These are phyloP conservation scores for Hygrocybe punicea DNA, from an alignment of 768 basidiomycete species.

Conservation along the genomic window DNA sequence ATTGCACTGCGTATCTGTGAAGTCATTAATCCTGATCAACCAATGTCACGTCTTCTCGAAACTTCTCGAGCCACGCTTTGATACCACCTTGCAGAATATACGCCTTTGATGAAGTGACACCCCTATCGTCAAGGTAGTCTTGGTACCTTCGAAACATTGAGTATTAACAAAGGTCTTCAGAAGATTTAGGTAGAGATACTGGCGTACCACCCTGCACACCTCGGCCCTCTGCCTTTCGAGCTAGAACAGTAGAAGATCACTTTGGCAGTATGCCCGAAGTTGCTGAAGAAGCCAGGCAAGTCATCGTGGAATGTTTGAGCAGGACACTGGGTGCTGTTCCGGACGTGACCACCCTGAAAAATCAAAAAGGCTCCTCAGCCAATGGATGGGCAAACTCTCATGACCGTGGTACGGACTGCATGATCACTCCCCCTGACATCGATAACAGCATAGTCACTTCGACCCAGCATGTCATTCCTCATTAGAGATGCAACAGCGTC, in stretches of 20 bases:
- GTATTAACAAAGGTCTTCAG: background rate
- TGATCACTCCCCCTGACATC: slow-evolving; percentile 51
- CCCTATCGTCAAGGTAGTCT: slow-evolving; percentile 39
- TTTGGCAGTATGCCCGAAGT: slow-evolving; percentile 35
- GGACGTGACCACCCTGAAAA: slow-evolving; percentile 50
- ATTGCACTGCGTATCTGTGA: too few species aligned
- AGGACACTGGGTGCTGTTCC: slow-evolving; percentile 46
- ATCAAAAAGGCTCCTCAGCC: background rate
- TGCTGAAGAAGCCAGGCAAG: slow-evolving; percentile 40
- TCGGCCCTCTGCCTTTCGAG: slow-evolving; percentile 49
- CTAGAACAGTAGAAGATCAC: slow-evolving; percentile 57
- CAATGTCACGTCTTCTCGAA: slow-evolving; percentile 28
- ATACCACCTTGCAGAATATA: slow-evolving; percentile 44
- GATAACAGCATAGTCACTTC: slow-evolving; percentile 39
- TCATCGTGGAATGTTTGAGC: slow-evolving; percentile 52
- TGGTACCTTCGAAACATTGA: slow-evolving; percentile 41
- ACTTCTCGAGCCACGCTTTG: slow-evolving; percentile 41
- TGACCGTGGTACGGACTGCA: slow-evolving; percentile 29
- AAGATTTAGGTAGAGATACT: background rate
- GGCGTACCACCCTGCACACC: slow-evolving; percentile 53
- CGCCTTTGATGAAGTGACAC: slow-evolving; percentile 35
- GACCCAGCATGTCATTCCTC: slow-evolving; percentile 5
- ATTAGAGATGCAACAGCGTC: slow-evolving; percentile 40
- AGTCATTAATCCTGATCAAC: slow-evolving; percentile 28
- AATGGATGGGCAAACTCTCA: background rate